Evolutionary conservation across 352 stramenopile genomes (phyloP).

Genomic region (Globisporangium okanoganense): DNA sequence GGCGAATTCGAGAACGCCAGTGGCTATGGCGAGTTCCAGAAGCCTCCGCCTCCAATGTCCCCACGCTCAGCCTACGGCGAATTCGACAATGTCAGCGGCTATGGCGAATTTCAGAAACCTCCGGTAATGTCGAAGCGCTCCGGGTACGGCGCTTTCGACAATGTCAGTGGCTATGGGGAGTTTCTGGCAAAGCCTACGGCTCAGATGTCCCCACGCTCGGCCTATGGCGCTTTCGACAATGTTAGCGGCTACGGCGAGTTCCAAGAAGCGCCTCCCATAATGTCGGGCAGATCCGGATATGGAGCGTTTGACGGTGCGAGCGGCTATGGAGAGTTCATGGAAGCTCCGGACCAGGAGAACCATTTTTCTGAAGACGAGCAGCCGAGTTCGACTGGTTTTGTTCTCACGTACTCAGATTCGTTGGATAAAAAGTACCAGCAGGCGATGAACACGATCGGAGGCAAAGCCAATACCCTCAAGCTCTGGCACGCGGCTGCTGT

Average conservation of each 20-base stretch:
- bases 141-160: slow-evolving; percentile 33
- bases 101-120: slow-evolving; percentile 21
- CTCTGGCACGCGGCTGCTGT: slow-evolving; percentile 33
- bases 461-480: slow-evolving; percentile 22
- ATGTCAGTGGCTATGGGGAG: slow-evolving; percentile 35
- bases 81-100: slow-evolving; percentile 34
- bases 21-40: slow-evolving; percentile 28
- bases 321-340: slow-evolving; percentile 36
- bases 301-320: slow-evolving; percentile 30
- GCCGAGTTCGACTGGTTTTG: not conserved
- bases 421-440: slow-evolving; percentile 38
- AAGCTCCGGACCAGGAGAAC: slow-evolving; percentile 16
- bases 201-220: slow-evolving; percentile 14
- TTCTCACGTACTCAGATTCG: slow-evolving; percentile 18
- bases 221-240: slow-evolving; percentile 28
- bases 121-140: slow-evolving; percentile 14
- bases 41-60: slow-evolving; percentile 2
- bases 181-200: slow-evolving; percentile 6
- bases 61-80: slow-evolving; percentile 24
- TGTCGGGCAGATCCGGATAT: slow-evolving; percentile 19
- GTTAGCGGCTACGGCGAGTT: slow-evolving; percentile 36
- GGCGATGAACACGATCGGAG: slow-evolving; percentile 30
- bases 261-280: not conserved
- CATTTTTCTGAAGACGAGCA: slow-evolving; percentile 8
- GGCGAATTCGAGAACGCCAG: slow-evolving; percentile 33